Conservation (phyloP, 2,329 filamentous ascomycete species). For the Cladophialophora bantiana region DNA sequence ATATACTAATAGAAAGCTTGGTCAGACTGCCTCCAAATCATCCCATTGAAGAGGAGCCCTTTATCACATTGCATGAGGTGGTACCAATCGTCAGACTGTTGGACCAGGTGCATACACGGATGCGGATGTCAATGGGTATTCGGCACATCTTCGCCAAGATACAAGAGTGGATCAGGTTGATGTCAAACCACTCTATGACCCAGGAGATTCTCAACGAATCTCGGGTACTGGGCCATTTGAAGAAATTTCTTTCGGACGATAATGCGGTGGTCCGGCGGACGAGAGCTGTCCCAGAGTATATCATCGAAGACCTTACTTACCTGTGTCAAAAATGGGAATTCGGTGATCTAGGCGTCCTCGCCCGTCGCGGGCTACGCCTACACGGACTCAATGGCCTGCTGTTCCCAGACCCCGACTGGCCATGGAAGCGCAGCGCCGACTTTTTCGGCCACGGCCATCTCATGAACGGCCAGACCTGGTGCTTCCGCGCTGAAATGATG, state of each 20-base stretch:
- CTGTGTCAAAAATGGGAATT: constrained; percentile 33
- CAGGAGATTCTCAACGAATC: constrained; percentile 19
- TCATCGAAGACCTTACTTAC: constrained; percentile 35
- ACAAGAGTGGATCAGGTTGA: constrained; percentile 25
- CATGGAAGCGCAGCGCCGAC: constrained; percentile 8
- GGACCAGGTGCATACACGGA: constrained; percentile 10
- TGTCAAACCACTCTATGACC: constrained; percentile 27
- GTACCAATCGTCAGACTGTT: constrained; percentile 18
- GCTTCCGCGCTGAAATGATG: constrained; percentile 35
- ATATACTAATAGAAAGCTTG: neutral
- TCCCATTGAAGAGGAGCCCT: constrained; percentile 19
- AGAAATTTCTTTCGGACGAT: constrained; percentile 27
- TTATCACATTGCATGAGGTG: constrained; percentile 12
- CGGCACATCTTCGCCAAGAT: constrained; percentile 14
- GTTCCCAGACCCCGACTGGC: constrained; percentile 18
- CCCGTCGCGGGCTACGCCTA: constrained; percentile 28
- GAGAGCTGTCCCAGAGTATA: constrained; percentile 22
- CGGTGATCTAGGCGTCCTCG: constrained; percentile 32
- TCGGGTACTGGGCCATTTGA: constrained; percentile 15
- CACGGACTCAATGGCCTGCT: neutral
- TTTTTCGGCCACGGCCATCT: constrained; percentile 38
- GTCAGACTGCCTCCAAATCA: constrained; percentile 15
- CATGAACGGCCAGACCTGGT: constrained; percentile 43
- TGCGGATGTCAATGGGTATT: constrained; percentile 4
- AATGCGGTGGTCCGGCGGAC: constrained; percentile 6